Conservation (phyloP, 805 yeast species). For the Saturnispora sekii region DNA sequence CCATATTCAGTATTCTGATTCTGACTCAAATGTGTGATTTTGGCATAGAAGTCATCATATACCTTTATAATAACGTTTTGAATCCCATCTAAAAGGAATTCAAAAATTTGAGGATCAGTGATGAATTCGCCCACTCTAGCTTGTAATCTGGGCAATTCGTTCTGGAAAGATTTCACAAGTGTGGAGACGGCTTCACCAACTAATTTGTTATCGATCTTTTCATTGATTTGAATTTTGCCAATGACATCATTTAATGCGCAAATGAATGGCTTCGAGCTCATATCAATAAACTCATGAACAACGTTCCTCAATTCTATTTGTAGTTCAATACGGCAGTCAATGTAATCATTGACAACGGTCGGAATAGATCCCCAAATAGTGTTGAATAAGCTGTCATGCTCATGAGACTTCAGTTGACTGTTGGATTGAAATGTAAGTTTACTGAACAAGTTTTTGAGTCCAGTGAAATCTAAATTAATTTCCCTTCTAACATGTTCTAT, state of each 20-base stretch:
- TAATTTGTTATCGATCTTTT: constrained; percentile 7
- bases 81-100: constrained; percentile 51
- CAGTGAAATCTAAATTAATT: constrained; percentile 71
- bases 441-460: constrained; percentile 41
- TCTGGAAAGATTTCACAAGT: constrained; percentile 41
- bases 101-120: constrained; percentile 42
- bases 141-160: constrained; percentile 48
- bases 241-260: neutral
- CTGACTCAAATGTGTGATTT: neutral
- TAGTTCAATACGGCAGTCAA: constrained; percentile 65
- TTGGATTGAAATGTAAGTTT: constrained; percentile 13
- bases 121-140: constrained; percentile 45
- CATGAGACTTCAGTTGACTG: constrained; percentile 8
- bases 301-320: constrained; percentile 62
- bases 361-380: constrained; percentile 54
- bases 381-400: constrained; percentile 16
- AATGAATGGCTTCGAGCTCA: constrained; percentile 40
- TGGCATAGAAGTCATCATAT: constrained; percentile 44
- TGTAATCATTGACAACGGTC: constrained; percentile 68
- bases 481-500: constrained; percentile 68
- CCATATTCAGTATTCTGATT: constrained; percentile 22
- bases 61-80: constrained; percentile 49
- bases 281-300: constrained; percentile 59
- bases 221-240: neutral
- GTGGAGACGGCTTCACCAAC: constrained; percentile 17